Conservation (phyloP, 176 grass and related monocot genomes). For the Oryza meyeriana region DNA sequence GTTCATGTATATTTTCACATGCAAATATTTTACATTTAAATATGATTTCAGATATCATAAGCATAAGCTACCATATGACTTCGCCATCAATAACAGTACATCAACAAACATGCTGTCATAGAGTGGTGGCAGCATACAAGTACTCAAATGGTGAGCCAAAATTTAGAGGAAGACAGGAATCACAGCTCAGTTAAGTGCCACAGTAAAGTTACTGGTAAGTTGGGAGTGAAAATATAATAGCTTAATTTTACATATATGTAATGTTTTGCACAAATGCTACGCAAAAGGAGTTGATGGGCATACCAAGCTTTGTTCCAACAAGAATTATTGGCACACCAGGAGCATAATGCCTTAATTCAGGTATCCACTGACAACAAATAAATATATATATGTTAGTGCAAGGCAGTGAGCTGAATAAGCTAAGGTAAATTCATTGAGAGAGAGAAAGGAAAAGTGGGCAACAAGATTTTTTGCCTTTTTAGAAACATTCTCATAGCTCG, state of each 20-base stretch:
- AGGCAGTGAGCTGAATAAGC: not conserved
- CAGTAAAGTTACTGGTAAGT: not conserved
- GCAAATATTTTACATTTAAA: constrained; percentile 7
- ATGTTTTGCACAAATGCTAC: constrained; percentile 2
- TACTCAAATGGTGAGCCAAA: not conserved
- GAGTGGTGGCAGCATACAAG: not conserved
- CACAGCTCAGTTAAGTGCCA: not conserved
- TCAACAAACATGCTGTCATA: not conserved
- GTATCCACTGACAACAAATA: constrained; percentile 61
- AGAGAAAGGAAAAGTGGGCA: not conserved
- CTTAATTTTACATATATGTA: not conserved
- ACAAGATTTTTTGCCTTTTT: constrained; percentile 53
- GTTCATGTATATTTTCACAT: not conserved
- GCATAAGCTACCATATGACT: not conserved
- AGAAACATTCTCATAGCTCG: constrained; percentile 80
- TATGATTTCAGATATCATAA: not conserved
- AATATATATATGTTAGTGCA: constrained; percentile 9
- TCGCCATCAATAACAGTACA: not conserved
- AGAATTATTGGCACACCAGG: constrained; percentile 77
- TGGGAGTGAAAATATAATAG: not conserved
- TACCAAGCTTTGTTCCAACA: constrained; percentile 76
- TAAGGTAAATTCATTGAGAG: constrained; percentile 4
- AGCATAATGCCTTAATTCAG: constrained; percentile 73
- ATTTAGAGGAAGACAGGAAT: not conserved
- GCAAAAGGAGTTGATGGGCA: constrained; percentile 10